Evolutionary conservation across 2,329 filamentous ascomycete species (phyloP), one percentile per base, ranked within the genome.

Genomic region (Pseudocercospora pini-densiflorae): DNA sequence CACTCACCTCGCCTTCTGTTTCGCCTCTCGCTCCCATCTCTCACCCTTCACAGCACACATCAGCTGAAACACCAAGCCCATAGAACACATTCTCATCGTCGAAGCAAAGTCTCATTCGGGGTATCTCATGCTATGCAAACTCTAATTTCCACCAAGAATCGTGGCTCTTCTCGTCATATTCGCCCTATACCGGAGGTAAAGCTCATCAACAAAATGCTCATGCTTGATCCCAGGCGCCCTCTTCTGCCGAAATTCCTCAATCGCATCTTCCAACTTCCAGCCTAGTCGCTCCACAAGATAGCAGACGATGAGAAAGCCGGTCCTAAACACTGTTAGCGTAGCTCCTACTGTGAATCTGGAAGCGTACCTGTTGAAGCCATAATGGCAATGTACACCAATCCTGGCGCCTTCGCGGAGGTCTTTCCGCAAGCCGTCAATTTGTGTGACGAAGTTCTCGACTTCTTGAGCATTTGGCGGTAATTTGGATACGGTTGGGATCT

Each of bases 401-500:
- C 81, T 73, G 5, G 79, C 69, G 21, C 59, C 45, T 3, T 40
- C 43, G 3, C 82, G 77, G 29, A 78, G 73, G 58, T 81, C 82
- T 66, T 63, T 66, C 1, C 78, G 72, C 2, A 84, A 72, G 5
- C 74, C 68, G 70, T 90, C 87, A 21, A 90, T 83, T 2, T 90
- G 76, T 1, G 81, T 80, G 63, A 88, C 85, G 73, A 90, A 91
- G 5, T 83, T 81, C 19, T 82, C 78, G 0, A 88, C 87, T 73
- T 90, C 88, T 49, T 89, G 86, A 0, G 81, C 75, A 0, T 84
- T 86, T 0, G 94, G 94, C 0, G 94, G 94, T 9, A 96, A 89
- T 79, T 98, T 98, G 24, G 92, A 95, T 3, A 97, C 91, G 0
- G 94, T 97, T 0, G 94, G 91, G 71, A 95, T 93, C 77, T 97